phyloP scores from a whole-genome alignment of 1,139 yeast species.

The Pneumocystis wakefieldiae region DNA sequence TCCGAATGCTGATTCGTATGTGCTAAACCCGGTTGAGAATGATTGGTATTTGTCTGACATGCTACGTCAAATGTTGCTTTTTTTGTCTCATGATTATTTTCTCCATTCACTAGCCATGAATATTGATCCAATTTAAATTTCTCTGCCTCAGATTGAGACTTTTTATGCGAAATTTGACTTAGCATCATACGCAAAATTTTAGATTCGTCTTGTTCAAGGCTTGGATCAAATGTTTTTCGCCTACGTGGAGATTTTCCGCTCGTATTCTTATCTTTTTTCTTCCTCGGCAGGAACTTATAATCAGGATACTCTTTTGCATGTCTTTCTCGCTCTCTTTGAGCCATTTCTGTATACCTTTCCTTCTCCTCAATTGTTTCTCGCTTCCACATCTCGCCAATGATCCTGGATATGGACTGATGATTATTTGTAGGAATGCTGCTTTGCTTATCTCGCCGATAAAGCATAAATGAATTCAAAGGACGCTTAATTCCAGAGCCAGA shows the following conservation, averaged over 20 bases:
- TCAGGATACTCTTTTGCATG: slow-evolving; percentile 9
- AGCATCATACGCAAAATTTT: not conserved
- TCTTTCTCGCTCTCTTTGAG: slow-evolving; percentile 9
- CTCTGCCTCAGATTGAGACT: not conserved
- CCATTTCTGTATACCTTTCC: slow-evolving; percentile 9
- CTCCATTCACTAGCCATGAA: not conserved
- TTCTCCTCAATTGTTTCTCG: slow-evolving; percentile 12
- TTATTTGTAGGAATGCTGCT: slow-evolving; percentile 22
- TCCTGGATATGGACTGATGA: slow-evolving; percentile 30
- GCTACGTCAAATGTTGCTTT: not conserved
- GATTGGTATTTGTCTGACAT: no score
- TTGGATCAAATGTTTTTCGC: not conserved
- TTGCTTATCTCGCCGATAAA: slow-evolving; percentile 25
- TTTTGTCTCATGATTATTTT: not conserved
- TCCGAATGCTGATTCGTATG: no score
- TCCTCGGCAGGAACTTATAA: slow-evolving; percentile 11
- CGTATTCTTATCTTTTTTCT: slow-evolving; percentile 7
- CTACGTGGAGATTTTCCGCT: not conserved
- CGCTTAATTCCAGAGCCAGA: slow-evolving; percentile 24
- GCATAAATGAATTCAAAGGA: slow-evolving; percentile 38
- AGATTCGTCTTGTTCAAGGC: not conserved
- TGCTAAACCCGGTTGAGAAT: no score
- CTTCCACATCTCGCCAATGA: slow-evolving; percentile 34
- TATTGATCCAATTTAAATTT: not conserved
- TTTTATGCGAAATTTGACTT: not conserved